Base-by-base conservation (phyloP, 164 flowering plant species). In the Magnolia sinica region DNA sequence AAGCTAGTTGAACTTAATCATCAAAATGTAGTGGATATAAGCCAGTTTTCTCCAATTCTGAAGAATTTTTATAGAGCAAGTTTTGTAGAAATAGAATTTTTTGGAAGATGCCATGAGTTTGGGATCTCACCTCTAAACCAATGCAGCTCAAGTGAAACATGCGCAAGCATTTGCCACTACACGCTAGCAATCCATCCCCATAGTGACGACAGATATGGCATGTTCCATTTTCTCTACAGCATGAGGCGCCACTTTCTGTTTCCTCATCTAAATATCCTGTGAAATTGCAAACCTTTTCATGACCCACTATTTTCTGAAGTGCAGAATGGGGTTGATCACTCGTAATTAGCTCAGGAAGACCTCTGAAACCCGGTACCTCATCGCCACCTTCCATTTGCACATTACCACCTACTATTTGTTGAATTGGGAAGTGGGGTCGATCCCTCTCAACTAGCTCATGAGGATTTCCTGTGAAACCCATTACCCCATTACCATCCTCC, bases 141-240 rank as follows among this genome's bases (percentile, higher is more conserved):
- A 95, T 83, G 79, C 98, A 94, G 73, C 64, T 68, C 61, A 82
- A 78, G 76, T 94, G 97, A 70, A 88, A 94, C 20, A 94, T 76
- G 5, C 97, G 86, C 51, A 97, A 97, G 50, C 98, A 95, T 16
- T 73, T 82, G 81, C 93, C 97, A 80, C 90, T 95, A 77, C 98
- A 95, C 68, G 91, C 70, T 74, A 93, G 20, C 68, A 93, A 73
- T n/a, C 83, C 83, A 67, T 98, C 98, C 4, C 97, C 97, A 7
- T 93, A 95, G 84, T 85, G 85, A 68, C 85, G 93, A 80, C 98
- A 92, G 31, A 91, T 78, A 55, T 90, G 83, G 79, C 98, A 95
- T 70, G 90, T 86, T 73, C 77, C 1, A 70, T 95, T 96, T 80
- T 82, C 91, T 52, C 77, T 75, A n/a, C 73, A 76, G 2, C 16